Percentiles rank a stretch among this genome's conserved stretches.
Evolutionary conservation across 2,329 filamentous ascomycete species (phyloP).

Genomic region (Talaromyces atroroseus): DNA sequence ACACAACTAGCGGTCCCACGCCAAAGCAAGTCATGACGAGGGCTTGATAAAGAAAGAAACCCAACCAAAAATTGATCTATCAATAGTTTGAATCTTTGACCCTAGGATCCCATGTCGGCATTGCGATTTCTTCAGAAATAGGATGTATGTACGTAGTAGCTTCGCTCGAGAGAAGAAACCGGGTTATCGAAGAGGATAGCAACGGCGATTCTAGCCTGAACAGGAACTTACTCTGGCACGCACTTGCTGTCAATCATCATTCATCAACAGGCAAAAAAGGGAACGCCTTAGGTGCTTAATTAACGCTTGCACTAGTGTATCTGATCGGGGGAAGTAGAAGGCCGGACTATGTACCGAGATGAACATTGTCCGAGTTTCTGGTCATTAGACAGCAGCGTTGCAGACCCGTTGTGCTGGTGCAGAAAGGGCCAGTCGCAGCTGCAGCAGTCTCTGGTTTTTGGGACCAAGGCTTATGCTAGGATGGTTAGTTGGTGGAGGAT

Average conservation of each 20-base stretch:
- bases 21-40: background rate
- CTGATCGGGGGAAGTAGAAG: background rate
- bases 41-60: background rate
- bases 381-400: background rate
- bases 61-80: background rate
- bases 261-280: background rate
- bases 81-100: background rate
- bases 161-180: background rate
- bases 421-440: background rate
- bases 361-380: background rate
- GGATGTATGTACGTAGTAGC: background rate
- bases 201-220: constrained; percentile 4
- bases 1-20: background rate
- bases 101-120: constrained; percentile 1
- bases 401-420: background rate
- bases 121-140: background rate
- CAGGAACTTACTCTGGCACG: constrained; percentile 6
- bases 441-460: background rate
- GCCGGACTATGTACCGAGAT: background rate
- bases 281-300: background rate
- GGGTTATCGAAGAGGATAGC: background rate
- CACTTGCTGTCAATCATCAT: background rate
- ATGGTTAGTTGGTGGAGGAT: background rate
- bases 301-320: constrained; percentile 1
- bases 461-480: background rate